A percentile compares a stretch with the other conserved stretches of the same genome.
These are phyloP conservation scores for Drosera capensis DNA, from an alignment of 148 eudicot species.

Conservation along the genomic window DNA sequence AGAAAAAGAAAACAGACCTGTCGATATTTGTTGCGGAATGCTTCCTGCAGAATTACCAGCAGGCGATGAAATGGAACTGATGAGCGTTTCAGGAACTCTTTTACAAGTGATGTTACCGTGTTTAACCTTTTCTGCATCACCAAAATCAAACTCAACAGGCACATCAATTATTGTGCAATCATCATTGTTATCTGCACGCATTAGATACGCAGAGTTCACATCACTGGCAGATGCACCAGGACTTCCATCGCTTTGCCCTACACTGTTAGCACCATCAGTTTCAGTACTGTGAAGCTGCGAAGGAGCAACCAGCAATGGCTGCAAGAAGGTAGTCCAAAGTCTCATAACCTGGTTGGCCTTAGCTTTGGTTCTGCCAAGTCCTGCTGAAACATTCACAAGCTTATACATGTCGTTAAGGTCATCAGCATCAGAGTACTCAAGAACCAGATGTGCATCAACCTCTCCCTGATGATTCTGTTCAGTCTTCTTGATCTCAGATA, in stretches of 20 bases:
- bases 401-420: conserved; percentile 72
- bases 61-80: conserved; percentile 21
- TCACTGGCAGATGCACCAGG: conserved; percentile 22
- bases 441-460: conserved; percentile 57
- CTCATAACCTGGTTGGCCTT: conserved; percentile 67
- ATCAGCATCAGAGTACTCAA: conserved; percentile 49
- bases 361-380: conserved; percentile 70
- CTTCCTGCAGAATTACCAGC: conserved; percentile 23
- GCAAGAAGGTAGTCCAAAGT: conserved; percentile 79
- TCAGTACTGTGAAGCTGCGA: conserved; percentile 23
- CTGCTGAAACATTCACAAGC: conserved; percentile 75
- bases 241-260: conserved; percentile 29
- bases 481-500: conserved; percentile 68
- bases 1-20: conserved; percentile 11
- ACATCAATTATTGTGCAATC: conserved; percentile 23
- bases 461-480: conserved; percentile 65
- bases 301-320: conserved; percentile 59
- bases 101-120: conserved; percentile 19
- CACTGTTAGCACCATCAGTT: conserved; percentile 11
- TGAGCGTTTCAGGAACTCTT: conserved; percentile 20
- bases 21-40: conserved; percentile 11
- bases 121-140: conserved; percentile 15
- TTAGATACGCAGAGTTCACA: conserved; percentile 24
- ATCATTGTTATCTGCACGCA: conserved; percentile 25
- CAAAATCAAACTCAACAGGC: conserved; percentile 15